Evolutionary conservation across 768 basidiomycete genomes (phyloP).

Genomic region (Leccinum rimulosum): DNA sequence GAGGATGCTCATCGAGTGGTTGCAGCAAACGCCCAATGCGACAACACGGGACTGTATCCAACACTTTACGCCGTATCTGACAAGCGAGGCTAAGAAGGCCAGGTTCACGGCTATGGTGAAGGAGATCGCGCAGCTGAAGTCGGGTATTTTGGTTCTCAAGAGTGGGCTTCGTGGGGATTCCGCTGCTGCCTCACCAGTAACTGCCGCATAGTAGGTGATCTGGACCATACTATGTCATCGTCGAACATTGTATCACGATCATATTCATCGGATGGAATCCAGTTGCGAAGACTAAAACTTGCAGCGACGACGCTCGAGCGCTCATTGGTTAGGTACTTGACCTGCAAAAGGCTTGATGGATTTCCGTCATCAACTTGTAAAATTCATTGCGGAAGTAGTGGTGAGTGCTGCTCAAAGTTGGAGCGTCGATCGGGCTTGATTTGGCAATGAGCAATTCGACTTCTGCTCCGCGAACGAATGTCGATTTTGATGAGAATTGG

Average conservation of each 20-base stretch:
- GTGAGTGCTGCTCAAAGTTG: constrained; percentile 18
- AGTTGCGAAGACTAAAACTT: constrained; percentile 3
- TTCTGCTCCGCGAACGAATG: background rate
- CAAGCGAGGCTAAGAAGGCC: constrained; percentile 63
- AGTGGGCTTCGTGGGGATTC: constrained; percentile 37
- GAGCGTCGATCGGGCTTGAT: constrained; percentile 22
- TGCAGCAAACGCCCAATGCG: constrained; percentile 64
- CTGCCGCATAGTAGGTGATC: constrained; percentile 26
- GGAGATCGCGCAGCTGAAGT: constrained; percentile 72
- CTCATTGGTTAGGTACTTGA: background rate
- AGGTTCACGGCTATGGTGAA: constrained; percentile 79
- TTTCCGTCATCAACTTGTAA: background rate
- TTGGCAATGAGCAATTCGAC: constrained; percentile 4
- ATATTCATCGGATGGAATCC: constrained; percentile 15
- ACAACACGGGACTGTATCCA: constrained; percentile 79
- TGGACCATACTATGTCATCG: constrained; percentile 12
- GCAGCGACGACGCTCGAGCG: background rate
- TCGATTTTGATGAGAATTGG: background rate
- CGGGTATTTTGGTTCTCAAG: constrained; percentile 59
- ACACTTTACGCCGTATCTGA: constrained; percentile 74
- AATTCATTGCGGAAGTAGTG: background rate
- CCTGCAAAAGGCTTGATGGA: background rate
- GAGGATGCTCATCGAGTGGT: constrained; percentile 70
- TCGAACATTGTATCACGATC: constrained; percentile 18
- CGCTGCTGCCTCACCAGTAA: constrained; percentile 20